These are phyloP conservation scores for Tilletia setariae DNA, from an alignment of 1,284 basidiomycete species.

Conservation along the genomic window DNA sequence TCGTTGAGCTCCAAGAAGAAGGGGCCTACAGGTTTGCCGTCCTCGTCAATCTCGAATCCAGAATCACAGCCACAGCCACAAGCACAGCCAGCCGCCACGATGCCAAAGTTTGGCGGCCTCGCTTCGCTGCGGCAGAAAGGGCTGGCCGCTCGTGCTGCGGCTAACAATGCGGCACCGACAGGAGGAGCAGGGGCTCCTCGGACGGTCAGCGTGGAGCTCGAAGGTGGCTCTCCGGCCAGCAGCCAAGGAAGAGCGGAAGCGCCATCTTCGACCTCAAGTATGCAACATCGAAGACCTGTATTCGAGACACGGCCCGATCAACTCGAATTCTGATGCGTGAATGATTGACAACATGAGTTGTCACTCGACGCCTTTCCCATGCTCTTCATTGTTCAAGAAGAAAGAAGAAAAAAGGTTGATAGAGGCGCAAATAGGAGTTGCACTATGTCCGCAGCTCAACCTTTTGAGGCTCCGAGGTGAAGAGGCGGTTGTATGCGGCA, in stretches of 20 bases:
- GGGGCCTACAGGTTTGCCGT: background rate
- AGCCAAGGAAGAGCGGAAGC: background rate
- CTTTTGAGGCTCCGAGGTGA: too few relatives aligned
- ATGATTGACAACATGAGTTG: background rate
- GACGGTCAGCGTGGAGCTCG: background rate
- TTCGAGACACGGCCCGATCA: constrained; percentile 10
- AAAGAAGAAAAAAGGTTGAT: too few relatives aligned
- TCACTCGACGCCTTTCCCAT: constrained; percentile 3
- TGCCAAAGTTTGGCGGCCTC: constrained; percentile 63
- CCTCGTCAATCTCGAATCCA: background rate
- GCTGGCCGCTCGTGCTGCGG: background rate
- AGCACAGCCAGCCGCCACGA: constrained; percentile 56
- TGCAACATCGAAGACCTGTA: background rate
- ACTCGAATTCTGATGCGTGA: constrained; percentile 3
- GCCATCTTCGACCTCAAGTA: background rate
- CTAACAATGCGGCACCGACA: background rate
- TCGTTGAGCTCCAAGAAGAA: background rate
- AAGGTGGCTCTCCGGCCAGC: background rate
- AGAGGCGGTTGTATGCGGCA: too few relatives aligned
- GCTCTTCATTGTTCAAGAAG: background rate
- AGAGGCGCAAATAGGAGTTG: too few relatives aligned
- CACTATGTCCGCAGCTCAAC: too few relatives aligned
- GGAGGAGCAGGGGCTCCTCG: background rate
- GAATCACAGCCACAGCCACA: background rate
- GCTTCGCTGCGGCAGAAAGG: constrained; percentile 63